Evolutionary conservation across 257 asterid species (phyloP).

Genomic region (Solanum etuberosum): DNA sequence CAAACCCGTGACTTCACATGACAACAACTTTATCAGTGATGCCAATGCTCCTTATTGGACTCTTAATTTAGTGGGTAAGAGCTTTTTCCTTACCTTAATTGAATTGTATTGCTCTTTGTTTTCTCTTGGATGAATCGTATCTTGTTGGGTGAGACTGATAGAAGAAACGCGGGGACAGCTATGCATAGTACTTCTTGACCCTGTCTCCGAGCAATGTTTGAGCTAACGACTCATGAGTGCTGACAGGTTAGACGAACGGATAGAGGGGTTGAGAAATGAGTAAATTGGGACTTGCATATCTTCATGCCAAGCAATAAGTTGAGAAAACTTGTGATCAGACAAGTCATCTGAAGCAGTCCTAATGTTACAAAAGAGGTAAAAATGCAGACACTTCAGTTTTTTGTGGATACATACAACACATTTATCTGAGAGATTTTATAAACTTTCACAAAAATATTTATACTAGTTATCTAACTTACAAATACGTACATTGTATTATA

Average conservation of each 20-base stretch:
- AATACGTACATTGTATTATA: neutral
- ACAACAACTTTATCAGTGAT: neutral
- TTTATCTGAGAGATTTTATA: neutral
- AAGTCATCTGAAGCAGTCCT: neutral
- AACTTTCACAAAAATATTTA: neutral
- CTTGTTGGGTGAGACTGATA: neutral
- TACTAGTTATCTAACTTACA: neutral
- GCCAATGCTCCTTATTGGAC: neutral
- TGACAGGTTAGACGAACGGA: neutral
- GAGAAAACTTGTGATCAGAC: neutral
- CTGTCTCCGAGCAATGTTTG: neutral
- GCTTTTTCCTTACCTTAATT: neutral
- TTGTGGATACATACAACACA: neutral
- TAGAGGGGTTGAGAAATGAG: neutral
- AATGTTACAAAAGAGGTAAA: neutral
- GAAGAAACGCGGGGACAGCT: neutral
- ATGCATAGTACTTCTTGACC: neutral
- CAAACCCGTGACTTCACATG: neutral
- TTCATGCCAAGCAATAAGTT: neutral
- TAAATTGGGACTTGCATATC: neutral
- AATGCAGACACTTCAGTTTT: neutral
- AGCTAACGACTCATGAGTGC: neutral
- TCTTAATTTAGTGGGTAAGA: neutral
- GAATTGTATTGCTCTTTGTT: neutral
- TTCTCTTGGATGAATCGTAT: neutral